Conservation (phyloP, 371 early-diverging fungal genomes). For the Coemansia linderi region DNA sequence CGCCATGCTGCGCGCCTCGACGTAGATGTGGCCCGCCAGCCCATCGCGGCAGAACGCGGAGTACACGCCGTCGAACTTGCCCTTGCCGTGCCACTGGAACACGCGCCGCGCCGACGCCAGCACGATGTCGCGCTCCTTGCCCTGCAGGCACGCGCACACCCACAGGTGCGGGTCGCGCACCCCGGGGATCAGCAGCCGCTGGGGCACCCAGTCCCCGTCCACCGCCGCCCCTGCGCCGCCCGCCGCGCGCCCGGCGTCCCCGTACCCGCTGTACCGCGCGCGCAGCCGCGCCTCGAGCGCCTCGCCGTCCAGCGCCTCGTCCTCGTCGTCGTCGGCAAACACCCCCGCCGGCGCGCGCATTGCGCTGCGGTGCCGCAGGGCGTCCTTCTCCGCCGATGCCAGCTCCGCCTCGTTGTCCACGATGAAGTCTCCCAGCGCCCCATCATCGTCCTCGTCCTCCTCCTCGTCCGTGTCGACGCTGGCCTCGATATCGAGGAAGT, state of each 20-base stretch:
- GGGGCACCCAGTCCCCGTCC: slow-evolving; percentile 73
- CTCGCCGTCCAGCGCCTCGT: slow-evolving; percentile 78
- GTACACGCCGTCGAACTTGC: slow-evolving; percentile 68
- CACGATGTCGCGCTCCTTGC: slow-evolving; percentile 88
- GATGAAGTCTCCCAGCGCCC: slow-evolving; percentile 76
- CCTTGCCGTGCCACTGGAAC: slow-evolving; percentile 66
- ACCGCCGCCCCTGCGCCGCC: slow-evolving; percentile 53
- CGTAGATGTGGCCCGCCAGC: slow-evolving; percentile 92
- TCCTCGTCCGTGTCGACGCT: slow-evolving; percentile 78
- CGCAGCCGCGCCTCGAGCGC: slow-evolving; percentile 79
- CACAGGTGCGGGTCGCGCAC: slow-evolving; percentile 92
- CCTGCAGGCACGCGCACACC: slow-evolving; percentile 89
- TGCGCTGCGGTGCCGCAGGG: slow-evolving; percentile 55
- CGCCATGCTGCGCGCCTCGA: slow-evolving; percentile 88
- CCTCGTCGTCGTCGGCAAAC: slow-evolving; percentile 60
- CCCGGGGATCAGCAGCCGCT: slow-evolving; percentile 80
- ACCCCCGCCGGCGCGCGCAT: slow-evolving; percentile 57
- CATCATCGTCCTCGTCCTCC: slow-evolving; percentile 74
- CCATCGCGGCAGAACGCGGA: slow-evolving; percentile 89
- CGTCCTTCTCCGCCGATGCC: slow-evolving; percentile 60
- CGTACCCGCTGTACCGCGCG: slow-evolving; percentile 75
- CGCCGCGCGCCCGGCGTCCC: slow-evolving; percentile 38
- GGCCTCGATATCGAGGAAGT: slow-evolving; percentile 67
- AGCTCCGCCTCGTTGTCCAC: slow-evolving; percentile 70
- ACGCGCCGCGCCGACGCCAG: slow-evolving; percentile 79